These are phyloP conservation scores for Diplosphaera chodatii DNA, from an alignment of 139 green algal genomes.

Conservation along the genomic window DNA sequence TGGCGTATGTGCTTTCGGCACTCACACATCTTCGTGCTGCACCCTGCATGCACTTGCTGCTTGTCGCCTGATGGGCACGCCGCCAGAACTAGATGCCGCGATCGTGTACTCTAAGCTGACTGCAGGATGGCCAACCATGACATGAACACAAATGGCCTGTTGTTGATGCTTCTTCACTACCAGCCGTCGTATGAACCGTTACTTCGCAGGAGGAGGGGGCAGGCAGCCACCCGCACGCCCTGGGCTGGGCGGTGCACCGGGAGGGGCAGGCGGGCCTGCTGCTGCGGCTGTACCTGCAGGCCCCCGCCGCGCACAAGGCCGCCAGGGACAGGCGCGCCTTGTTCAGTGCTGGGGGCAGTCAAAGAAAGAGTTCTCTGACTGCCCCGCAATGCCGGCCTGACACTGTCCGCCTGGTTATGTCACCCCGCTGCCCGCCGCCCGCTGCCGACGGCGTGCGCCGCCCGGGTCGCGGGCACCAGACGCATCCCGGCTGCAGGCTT, in stretches of 20 bases:
- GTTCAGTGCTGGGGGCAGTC: too few relatives aligned
- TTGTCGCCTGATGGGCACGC: background rate
- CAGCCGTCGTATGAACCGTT: too few relatives aligned
- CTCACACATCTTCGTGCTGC: background rate
- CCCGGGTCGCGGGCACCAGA: too few relatives aligned
- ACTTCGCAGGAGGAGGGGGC: background rate
- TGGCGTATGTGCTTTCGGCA: background rate
- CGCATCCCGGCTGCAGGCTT: too few relatives aligned
- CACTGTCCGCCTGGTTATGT: too few relatives aligned
- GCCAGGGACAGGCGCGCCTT: background rate
- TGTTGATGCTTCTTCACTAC: too few relatives aligned
- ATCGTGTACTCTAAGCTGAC: too few relatives aligned
- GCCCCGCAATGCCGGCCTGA: background rate
- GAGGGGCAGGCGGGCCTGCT: background rate
- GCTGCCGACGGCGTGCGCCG: too few relatives aligned
- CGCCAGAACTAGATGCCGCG: background rate
- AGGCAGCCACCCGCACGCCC: background rate
- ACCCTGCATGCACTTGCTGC: too few relatives aligned
- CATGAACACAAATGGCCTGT: background rate
- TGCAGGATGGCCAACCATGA: too few relatives aligned
- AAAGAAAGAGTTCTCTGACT: background rate
- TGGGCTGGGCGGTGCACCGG: background rate
- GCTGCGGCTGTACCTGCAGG: background rate
- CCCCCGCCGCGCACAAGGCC: background rate
- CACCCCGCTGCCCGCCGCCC: too few relatives aligned